Evolutionary conservation across 2,329 filamentous ascomycete genomes (phyloP).

Genomic region (Cladosporium sp.): DNA sequence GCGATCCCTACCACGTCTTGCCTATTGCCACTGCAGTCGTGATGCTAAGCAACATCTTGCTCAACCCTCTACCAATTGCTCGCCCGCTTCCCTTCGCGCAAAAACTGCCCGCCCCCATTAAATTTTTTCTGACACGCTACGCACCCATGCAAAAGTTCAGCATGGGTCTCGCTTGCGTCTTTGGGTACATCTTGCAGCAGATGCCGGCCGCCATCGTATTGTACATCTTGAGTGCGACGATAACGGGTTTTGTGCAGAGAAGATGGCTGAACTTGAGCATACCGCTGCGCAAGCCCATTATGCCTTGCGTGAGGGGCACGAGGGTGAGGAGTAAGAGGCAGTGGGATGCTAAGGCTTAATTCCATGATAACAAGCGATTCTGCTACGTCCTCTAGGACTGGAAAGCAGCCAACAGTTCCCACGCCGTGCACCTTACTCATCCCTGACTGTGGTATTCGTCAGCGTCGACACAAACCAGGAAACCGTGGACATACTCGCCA

Average conservation of each 20-base stretch:
- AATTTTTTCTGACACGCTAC: constrained; percentile 12
- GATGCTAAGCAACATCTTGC: constrained; percentile 51
- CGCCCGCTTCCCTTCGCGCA: constrained; percentile 3
- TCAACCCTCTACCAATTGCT: constrained; percentile 2
- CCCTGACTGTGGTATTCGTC: background rate
- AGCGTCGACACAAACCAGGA: background rate
- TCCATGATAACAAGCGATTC: background rate
- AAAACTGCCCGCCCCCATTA: background rate
- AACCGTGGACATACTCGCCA: background rate
- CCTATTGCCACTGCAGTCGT: constrained; percentile 51
- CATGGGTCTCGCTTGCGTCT: constrained; percentile 34
- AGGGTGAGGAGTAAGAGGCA: constrained; percentile 27
- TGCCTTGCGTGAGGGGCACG: constrained; percentile 31
- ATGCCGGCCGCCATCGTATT: constrained; percentile 44
- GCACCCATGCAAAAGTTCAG: constrained; percentile 26
- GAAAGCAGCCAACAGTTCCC: background rate
- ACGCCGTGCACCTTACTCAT: background rate
- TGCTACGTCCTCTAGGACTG: background rate
- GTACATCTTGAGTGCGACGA: constrained; percentile 37
- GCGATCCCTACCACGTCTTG: constrained; percentile 54
- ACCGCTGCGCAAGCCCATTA: constrained; percentile 28
- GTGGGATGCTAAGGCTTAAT: constrained; percentile 5
- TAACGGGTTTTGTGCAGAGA: constrained; percentile 23
- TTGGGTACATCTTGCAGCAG: constrained; percentile 37
- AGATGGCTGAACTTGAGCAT: constrained; percentile 31